Evolutionary conservation across 495 filamentous ascomycete species (phyloP).

Genomic region (Penicillium antarcticum): DNA sequence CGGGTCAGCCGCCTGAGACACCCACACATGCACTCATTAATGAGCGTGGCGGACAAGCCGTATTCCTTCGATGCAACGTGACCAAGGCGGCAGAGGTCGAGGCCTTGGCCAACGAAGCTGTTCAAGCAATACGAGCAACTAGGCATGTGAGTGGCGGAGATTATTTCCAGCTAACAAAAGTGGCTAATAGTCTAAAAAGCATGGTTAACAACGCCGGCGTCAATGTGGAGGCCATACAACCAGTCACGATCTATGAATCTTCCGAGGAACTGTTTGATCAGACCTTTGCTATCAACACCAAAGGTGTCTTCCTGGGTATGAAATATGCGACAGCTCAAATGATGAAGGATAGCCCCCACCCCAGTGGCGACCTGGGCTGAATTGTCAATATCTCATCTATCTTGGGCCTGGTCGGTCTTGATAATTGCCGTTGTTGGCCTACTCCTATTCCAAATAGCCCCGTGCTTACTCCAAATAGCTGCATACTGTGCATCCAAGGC

Average conservation of each 20-base stretch:
- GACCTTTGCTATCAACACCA: constrained; percentile 39
- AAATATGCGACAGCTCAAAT: constrained; percentile 49
- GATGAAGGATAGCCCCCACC: constrained; percentile 41
- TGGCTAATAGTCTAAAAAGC: constrained; percentile 12
- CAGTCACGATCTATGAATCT: constrained; percentile 29
- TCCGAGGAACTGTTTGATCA: constrained; percentile 35
- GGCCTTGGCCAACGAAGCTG: too few species aligned
- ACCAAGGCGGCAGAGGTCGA: too few species aligned
- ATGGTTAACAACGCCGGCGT: constrained; percentile 55
- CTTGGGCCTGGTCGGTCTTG: constrained; percentile 32
- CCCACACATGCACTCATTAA: too few species aligned
- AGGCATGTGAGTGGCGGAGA: constrained; percentile 35
- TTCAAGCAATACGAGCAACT: constrained; percentile 31
- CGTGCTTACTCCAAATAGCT: constrained; percentile 14
- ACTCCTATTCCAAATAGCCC: neutral
- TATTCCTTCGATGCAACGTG: too few species aligned
- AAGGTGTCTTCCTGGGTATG: constrained; percentile 46
- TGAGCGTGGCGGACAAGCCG: too few species aligned
- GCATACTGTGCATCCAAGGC: constrained; percentile 50
- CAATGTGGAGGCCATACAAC: constrained; percentile 8
- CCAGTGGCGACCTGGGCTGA: constrained; percentile 47
- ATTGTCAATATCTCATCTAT: constrained; percentile 51
- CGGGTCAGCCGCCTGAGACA: too few species aligned
- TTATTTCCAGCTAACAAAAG: neutral
- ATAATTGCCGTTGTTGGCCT: constrained; percentile 1